Conservation (phyloP, 208 protist species). For the Trichomonas vaginalis region DNA sequence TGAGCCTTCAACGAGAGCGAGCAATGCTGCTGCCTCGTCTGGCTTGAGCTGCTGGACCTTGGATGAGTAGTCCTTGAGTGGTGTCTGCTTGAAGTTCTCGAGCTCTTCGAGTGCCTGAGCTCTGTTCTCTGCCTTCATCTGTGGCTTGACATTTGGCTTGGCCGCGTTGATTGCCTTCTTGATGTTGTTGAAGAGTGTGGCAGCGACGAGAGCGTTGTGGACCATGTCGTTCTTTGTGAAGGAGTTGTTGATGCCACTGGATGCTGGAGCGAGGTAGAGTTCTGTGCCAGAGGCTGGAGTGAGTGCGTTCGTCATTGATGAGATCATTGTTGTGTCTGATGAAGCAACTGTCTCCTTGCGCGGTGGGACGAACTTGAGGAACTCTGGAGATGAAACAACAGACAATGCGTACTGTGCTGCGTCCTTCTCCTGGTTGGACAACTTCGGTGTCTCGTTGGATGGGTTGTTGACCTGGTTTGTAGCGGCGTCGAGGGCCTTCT, state of each 20-base stretch:
- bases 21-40: not conserved
- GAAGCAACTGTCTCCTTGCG: not conserved
- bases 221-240: not conserved
- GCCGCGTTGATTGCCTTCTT: not conserved
- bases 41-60: not conserved
- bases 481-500: not conserved
- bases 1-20: not conserved
- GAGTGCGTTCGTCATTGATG: not conserved
- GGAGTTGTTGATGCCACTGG: not conserved
- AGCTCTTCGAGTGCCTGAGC: not conserved
- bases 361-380: not conserved
- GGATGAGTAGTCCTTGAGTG: not conserved
- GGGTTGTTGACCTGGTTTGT: not conserved
- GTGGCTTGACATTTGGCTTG: not conserved
- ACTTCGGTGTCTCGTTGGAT: not conserved
- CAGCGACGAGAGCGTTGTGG: not conserved
- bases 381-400: not conserved
- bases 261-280: not conserved
- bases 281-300: not conserved
- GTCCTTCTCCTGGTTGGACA: not conserved
- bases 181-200: not conserved
- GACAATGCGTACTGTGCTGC: not conserved
- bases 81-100: not conserved
- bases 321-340: not conserved
- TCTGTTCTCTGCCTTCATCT: not conserved